Conservation (phyloP, 352 stramenopile genomes). For the Globisporangium megalacanthum region DNA sequence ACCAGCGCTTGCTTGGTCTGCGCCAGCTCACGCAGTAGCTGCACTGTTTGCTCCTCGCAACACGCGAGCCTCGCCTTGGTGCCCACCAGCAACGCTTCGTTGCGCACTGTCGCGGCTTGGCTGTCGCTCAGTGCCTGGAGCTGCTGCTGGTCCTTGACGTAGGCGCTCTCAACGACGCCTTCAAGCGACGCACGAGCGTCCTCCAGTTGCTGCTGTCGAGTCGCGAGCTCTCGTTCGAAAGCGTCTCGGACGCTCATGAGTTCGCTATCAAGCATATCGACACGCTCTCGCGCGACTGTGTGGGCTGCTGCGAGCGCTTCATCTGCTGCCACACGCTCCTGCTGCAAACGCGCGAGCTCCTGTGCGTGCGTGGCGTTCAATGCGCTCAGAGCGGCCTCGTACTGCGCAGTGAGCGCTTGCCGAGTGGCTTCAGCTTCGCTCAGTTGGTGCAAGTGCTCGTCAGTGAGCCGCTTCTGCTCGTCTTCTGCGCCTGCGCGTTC, state of each 20-base stretch:
- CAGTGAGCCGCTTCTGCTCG: neutral
- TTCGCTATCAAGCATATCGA: neutral
- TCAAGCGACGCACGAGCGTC: neutral
- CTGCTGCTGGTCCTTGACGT: conserved; percentile 5
- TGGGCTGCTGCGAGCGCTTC: neutral
- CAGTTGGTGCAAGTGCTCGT: neutral
- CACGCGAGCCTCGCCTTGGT: neutral
- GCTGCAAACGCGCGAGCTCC: neutral
- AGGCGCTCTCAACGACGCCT: conserved; percentile 6
- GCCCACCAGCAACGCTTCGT: neutral
- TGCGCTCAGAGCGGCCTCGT: neutral
- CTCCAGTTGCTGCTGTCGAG: neutral
- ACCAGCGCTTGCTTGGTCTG: conserved; percentile 14
- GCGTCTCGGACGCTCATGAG: neutral
- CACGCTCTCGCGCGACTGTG: neutral
- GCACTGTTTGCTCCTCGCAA: neutral
- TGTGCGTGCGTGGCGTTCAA: neutral
- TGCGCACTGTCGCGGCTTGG: neutral
- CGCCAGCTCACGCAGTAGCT: conserved; percentile 10
- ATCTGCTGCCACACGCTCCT: neutral
- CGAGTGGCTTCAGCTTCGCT: conserved; percentile 2
- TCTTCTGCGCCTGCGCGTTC: neutral
- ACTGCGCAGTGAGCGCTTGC: neutral
- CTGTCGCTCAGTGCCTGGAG: neutral
- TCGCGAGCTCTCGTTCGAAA: neutral